Evolutionary conservation across 225 moss, liverwort and hornwort species (phyloP), one percentile per base, ranked within the genome.

Genomic region (Marchantia polymorpha): DNA sequence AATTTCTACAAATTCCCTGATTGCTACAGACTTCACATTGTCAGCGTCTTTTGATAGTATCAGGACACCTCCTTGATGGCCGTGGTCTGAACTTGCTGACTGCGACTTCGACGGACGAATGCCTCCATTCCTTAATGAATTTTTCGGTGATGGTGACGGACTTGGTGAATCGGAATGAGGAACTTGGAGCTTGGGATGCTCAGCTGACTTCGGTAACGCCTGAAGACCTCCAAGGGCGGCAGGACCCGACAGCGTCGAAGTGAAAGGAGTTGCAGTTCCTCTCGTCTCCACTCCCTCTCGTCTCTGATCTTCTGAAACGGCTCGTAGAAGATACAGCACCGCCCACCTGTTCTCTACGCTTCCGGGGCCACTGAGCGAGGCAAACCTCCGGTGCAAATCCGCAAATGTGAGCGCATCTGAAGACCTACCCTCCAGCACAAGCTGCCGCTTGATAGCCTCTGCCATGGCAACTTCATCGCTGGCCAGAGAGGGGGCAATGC

Each of bases 391-490:
- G 73, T 94, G 93, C 88, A 99, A 86, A 79, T 99, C 99, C 22
- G 99, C 92, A 64, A 99, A 99, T 10, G 89, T 92, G 48, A 99
- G 95, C 22, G 99, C 99, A 82, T 99, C 99, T 0, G 91, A 91
- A 58, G 99, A 95, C 81, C 95, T 89, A 11, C 89, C 92, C 75
- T 99, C 99, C 76, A 89, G 93, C 48, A 99, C 93, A 80, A 95
- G 86, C 88, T 99, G 93, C 56, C 95, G 88, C 87, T 93, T 93
- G 77, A 99, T 95, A 12, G 99, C 92, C 82, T 99, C 99, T 23
- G 89, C 95, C 99, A 93, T 99, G 52, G 93, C 99, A 69, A 82
- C 89, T 82, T 99, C 99, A 79, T 99, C 99, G 56, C 91, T 91
- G 54, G 89, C 85, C 16, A 99, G 93, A n/a, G 93, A 95, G 4